Evolutionary conservation across 345 rosid species (phyloP).

Genomic region (Populus alba): DNA sequence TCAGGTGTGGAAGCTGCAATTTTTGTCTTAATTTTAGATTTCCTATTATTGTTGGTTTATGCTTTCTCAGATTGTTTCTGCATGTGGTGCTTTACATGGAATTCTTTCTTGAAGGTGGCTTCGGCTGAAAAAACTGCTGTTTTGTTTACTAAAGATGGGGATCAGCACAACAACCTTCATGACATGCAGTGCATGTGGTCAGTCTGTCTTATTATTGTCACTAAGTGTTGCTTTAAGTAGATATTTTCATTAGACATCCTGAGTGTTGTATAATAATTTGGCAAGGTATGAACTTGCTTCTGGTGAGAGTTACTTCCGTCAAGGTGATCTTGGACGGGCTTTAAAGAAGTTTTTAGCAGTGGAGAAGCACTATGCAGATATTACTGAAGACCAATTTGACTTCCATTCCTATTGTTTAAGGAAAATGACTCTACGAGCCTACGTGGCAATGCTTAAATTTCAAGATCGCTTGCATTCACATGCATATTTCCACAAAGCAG

Average conservation of each 20-base stretch:
- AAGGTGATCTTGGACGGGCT: slow-evolving; percentile 94
- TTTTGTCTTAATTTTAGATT: slow-evolving; percentile 1
- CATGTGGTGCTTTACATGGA: slow-evolving; percentile 11
- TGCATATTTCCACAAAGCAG: slow-evolving; percentile 92
- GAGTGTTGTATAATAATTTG: slow-evolving; percentile 10
- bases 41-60: not conserved
- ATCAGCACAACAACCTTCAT: slow-evolving; percentile 96
- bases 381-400: slow-evolving; percentile 96
- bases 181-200: slow-evolving; percentile 99
- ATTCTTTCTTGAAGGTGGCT: slow-evolving; percentile 54
- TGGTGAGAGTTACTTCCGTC: slow-evolving; percentile 92
- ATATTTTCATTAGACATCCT: slow-evolving; percentile 10
- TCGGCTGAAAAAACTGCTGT: slow-evolving; percentile 93
- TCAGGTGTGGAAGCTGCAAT: slow-evolving; percentile 56
- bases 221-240: slow-evolving; percentile 7
- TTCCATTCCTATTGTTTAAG: slow-evolving; percentile 99
- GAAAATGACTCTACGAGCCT: slow-evolving; percentile 94
- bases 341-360: slow-evolving; percentile 88
- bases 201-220: slow-evolving; percentile 23
- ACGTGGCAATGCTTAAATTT: slow-evolving; percentile 96
- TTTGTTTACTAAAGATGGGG: slow-evolving; percentile 95
- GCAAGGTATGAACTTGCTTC: slow-evolving; percentile 98
- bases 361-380: slow-evolving; percentile 99
- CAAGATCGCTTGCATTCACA: slow-evolving; percentile 95
- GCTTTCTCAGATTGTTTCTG: slow-evolving; percentile 3